phyloP scores from a whole-genome alignment of 441 rosid species.

The Pelargonium citronellum region DNA sequence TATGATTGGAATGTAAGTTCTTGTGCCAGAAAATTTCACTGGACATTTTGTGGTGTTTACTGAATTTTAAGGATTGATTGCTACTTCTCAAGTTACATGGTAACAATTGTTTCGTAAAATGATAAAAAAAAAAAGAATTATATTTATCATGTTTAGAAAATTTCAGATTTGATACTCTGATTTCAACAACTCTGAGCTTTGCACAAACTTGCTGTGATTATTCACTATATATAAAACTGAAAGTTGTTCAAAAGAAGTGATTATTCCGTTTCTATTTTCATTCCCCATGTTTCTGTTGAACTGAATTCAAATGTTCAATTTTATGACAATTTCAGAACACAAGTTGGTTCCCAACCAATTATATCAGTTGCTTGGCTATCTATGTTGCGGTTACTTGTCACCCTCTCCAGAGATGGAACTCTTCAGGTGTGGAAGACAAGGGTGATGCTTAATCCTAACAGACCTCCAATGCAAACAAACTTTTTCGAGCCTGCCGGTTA shows the following conservation, averaged over 20 bases:
- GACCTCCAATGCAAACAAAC: conserved; percentile 88
- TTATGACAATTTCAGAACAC: conserved; percentile 48
- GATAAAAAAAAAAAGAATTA: not conserved
- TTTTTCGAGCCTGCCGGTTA: conserved; percentile 94
- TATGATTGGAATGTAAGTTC: conserved; percentile 87
- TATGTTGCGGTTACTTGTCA: conserved; percentile 71
- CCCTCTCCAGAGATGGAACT: conserved; percentile 87
- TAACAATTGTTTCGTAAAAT: not conserved
- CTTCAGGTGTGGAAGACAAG: conserved; percentile 97
- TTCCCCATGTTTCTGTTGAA: not conserved
- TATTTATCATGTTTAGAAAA: not conserved
- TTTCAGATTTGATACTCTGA: not conserved
- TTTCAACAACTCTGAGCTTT: not conserved
- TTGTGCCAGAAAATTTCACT: not conserved
- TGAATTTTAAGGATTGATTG: not conserved
- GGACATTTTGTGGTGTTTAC: not conserved
- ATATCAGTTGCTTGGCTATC: conserved; percentile 89
- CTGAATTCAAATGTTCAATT: conserved; percentile 3
- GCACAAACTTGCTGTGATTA: not conserved
- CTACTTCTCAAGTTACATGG: not conserved
- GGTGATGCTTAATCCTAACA: conserved; percentile 71
- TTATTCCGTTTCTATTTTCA: not conserved
- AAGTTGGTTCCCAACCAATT: conserved; percentile 96
- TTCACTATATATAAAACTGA: not conserved
- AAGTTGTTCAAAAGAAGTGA: not conserved